Base-by-base conservation (phyloP, 345 rosid genomes). In the Boechera retrofracta region DNA sequence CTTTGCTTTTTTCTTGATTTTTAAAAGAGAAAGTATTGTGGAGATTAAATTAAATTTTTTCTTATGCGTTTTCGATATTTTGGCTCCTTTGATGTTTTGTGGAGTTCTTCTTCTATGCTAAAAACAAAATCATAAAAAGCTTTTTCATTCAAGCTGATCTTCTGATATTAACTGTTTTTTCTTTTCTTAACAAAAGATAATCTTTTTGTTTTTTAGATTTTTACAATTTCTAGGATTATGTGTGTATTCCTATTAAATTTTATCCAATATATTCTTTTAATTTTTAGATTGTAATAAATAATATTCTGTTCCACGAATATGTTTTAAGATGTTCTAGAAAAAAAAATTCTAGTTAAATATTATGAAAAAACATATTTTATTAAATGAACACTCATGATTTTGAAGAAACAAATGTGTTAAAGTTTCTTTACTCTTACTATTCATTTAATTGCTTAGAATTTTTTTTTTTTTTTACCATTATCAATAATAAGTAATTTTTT, bases 71-170 rank as follows among this genome's bases (percentile, higher is more conserved):
- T 81, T 74, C 56, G 56, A 61, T 29, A 35, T 51, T 66, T 65
- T 79, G 52, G 59, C 70, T 66, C 35, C 38, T 51, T 78, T 66
- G 53, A 53, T 73, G 67, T 53, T 71, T 79, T 62, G 65, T 42
- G 56, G 73, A 72, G 64, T 66, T 72, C 33, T 66, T 72, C 33
- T 67, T 44, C 51, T 73, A 11, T 72, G 58, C 77, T 73, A 72
- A 52, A 49, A 66, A 52, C 41, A 72, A 78, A 66, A 65, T 39
- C 62, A 59, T 29, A 4, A 11, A 59, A 72, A 15, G 28, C 3
- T n/a, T 45, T 44, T 6, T 73, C 8, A 12, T 44, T 73, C 64
- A 67, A 59, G 18, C 41, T 58, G 68, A 78, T 64, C 47, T 74
- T 44, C 35, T 64, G 33, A 74, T 53, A 73, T 61, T 16, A 36